Conservation (phyloP, 2,329 filamentous ascomycete genomes). For the Mollisiaceae sp. region DNA sequence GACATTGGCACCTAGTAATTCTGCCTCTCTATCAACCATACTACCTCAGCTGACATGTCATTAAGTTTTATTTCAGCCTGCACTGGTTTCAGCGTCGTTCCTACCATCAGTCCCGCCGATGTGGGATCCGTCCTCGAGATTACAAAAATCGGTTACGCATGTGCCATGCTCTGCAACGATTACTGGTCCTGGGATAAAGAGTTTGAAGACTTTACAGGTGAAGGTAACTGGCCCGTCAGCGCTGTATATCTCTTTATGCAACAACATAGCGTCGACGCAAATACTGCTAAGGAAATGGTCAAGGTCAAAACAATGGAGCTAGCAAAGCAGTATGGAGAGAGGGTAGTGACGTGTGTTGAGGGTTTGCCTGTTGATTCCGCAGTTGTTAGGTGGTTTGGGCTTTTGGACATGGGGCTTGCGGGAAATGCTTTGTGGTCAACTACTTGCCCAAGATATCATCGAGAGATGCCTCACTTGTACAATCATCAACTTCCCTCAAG, state of each 20-base stretch:
- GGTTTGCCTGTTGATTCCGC: not conserved
- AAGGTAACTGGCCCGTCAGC: slow-evolving; percentile 1
- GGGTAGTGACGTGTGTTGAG: not conserved
- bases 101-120: not conserved
- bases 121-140: not conserved
- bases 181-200: slow-evolving; percentile 4
- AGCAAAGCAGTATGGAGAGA: not conserved
- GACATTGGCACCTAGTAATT: not conserved
- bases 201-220: slow-evolving; percentile 1
- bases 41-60: not conserved
- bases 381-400: not conserved
- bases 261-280: not conserved
- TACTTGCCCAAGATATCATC: slow-evolving; percentile 1
- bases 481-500: not conserved
- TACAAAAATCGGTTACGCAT: not conserved
- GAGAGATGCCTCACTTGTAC: not conserved
- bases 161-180: slow-evolving; percentile 8
- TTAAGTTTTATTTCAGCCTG: not conserved
- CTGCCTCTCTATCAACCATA: too few relatives aligned
- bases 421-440: not conserved
- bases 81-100: not conserved
- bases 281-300: slow-evolving; percentile 2
- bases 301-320: slow-evolving; percentile 1
- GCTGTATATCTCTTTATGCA: slow-evolving; percentile 1
- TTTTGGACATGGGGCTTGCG: not conserved